Evolutionary conservation across 345 rosid genomes (phyloP), one percentile per base, ranked within the genome.

Genomic region (Lumnitzera littorea): DNA sequence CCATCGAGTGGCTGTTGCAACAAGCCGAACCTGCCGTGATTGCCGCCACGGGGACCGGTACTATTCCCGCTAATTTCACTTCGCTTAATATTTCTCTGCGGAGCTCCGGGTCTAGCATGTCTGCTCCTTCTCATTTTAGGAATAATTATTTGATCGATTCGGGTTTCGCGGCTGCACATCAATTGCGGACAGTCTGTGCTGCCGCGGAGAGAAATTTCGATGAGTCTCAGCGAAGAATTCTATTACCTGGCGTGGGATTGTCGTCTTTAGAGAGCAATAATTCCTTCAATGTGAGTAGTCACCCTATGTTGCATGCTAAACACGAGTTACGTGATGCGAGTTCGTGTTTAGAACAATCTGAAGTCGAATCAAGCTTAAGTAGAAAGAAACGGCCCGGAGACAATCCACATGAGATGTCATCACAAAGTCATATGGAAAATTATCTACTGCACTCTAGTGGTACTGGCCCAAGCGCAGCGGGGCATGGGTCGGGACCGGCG

Each of bases 21-120:
- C 97, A 91, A 67, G 97, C 97, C 10, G 97, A 91, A 72, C 97
- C 97, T 0, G 65, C 97, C 0, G 96, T 91, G 60, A 75, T 91
- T 63, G 96, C 92, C 7, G 97, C 97, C 63, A 91, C 97, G 11
- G 97, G 97, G 4, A 85, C 97, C 50, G 96, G 97, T 16, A 91
- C 96, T 58, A 85, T 91, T 41, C 97, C 97, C 43, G 92, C 97
- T 23, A 91, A 87, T 66, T 88, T 86, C 75, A 82, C 96, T 61
- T 88, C 97, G 51, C 89, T 91, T 52, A 91, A 91, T 63, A 85
- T 88, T 71, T 91, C 97, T 52, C 84, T 91, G 23, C 80, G 96
- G 24, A 84, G 87, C 74, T 79, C 96, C 36, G 85, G 92, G 29
- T 84, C 97, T 36, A 79, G 77, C 78, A 72, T 85, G 60, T 86